Percentiles rank a stretch among this genome's conserved stretches.
Evolutionary conservation across 2,329 filamentous ascomycete genomes (phyloP).

Genomic region (Colletotrichum destructivum): DNA sequence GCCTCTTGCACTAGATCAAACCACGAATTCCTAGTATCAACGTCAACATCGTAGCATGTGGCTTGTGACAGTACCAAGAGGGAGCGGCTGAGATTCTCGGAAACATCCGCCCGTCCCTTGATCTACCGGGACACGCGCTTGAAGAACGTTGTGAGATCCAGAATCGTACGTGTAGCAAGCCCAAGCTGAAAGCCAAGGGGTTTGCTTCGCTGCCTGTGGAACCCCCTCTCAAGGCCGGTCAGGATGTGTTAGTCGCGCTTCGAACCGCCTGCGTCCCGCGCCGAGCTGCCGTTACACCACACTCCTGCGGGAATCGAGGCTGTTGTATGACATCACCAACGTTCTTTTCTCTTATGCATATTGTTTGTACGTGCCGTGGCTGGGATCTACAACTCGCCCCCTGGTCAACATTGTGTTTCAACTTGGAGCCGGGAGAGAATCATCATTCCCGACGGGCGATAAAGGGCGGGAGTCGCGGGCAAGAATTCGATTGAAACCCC

Average conservation of each 20-base stretch:
- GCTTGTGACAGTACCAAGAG: background rate
- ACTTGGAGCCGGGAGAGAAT: background rate
- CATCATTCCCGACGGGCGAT: background rate
- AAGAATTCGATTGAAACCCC: background rate
- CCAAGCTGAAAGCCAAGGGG: background rate
- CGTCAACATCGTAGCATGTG: background rate
- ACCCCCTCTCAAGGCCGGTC: background rate
- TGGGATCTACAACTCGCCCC: background rate
- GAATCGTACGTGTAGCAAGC: background rate
- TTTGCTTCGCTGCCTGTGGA: background rate
- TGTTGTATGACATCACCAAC: background rate
- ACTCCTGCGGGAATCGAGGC: no score
- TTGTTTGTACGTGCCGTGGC: background rate
- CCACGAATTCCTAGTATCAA: background rate
- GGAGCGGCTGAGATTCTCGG: background rate
- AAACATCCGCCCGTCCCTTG: background rate
- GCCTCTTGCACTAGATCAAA: background rate
- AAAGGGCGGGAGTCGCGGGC: background rate
- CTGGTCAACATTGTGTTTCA: background rate
- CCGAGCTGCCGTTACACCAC: background rate
- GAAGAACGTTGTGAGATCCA: background rate
- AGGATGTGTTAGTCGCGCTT: background rate
- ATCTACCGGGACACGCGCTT: background rate
- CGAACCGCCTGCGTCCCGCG: background rate
- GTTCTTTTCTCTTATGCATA: background rate